Evolutionary conservation across 2,329 filamentous ascomycete genomes (phyloP).

Genomic region (Aspergillus intermedius): DNA sequence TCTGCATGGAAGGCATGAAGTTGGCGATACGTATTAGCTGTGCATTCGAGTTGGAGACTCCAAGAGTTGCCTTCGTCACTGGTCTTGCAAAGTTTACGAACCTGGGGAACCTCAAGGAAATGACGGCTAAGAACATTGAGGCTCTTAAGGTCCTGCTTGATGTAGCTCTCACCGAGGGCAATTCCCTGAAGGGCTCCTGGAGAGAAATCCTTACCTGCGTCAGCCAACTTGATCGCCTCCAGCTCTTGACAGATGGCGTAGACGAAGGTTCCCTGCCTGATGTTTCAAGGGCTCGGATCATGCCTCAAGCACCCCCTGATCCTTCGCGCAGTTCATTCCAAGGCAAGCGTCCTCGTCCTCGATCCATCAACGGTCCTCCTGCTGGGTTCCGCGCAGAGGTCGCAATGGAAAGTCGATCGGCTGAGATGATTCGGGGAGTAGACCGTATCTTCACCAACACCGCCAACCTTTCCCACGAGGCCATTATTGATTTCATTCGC

Average conservation of each 20-base stretch:
- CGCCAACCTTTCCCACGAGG: conserved; percentile 83
- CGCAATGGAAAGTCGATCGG: conserved; percentile 83
- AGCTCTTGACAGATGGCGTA: conserved; percentile 89
- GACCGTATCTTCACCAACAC: conserved; percentile 97
- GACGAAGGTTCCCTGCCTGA: conserved; percentile 90
- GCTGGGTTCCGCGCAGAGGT: conserved; percentile 67
- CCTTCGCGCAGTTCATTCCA: conserved; percentile 63
- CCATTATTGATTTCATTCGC: conserved; percentile 90
- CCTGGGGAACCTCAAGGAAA: conserved; percentile 89
- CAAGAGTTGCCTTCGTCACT: conserved; percentile 88
- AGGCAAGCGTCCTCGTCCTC: conserved; percentile 44
- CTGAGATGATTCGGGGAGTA: conserved; percentile 85
- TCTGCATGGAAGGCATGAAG: conserved; percentile 94
- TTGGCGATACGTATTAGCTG: conserved; percentile 90
- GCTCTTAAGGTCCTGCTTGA: conserved; percentile 87
- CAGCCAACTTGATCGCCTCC: conserved; percentile 89
- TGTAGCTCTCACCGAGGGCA: conserved; percentile 86
- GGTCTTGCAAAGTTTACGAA: conserved; percentile 91
- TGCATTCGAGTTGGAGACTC: conserved; percentile 86
- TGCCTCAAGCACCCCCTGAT: conserved; percentile 50
- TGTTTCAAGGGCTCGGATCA: conserved; percentile 73
- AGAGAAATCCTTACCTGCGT: conserved; percentile 92
- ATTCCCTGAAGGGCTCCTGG: conserved; percentile 84
- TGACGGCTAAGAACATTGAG: conserved; percentile 93
- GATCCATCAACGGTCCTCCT: conserved; percentile 40